Evolutionary conservation across 768 basidiomycete genomes (phyloP).

Genomic region (Astraeus odoratus): DNA sequence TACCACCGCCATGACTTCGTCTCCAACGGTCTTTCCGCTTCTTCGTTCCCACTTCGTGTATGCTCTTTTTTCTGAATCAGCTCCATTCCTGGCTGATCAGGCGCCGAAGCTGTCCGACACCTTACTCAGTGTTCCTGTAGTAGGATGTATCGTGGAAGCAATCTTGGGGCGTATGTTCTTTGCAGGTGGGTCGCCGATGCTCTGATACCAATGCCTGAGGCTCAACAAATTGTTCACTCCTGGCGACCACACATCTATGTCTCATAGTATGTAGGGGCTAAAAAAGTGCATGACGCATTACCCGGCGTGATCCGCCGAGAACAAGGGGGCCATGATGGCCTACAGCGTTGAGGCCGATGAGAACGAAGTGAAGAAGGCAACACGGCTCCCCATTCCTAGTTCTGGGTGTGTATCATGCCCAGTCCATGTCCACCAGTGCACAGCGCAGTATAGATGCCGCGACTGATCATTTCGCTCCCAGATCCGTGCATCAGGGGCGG

Average conservation of each 20-base stretch:
- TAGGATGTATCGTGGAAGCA: constrained; percentile 58
- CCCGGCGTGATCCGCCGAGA: constrained; percentile 55
- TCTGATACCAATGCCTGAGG: not conserved
- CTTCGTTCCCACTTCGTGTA: constrained; percentile 78
- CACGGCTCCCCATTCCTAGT: constrained; percentile 3
- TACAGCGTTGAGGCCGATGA: constrained; percentile 86
- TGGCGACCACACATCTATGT: not conserved
- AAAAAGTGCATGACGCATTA: constrained; percentile 62
- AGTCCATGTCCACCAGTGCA: constrained; percentile 48
- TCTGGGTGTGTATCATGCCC: constrained; percentile 8
- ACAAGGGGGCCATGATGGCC: constrained; percentile 71
- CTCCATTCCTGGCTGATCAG: constrained; percentile 68
- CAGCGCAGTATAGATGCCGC: constrained; percentile 70
- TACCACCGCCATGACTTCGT: not conserved
- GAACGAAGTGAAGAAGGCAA: constrained; percentile 30
- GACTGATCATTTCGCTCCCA: constrained; percentile 39
- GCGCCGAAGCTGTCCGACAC: constrained; percentile 58
- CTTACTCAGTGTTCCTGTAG: constrained; percentile 41
- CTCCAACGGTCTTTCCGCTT: constrained; percentile 32
- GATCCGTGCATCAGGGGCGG: constrained; percentile 29
- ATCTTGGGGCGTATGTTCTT: constrained; percentile 81
- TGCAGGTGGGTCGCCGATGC: constrained; percentile 50
- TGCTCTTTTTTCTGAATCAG: constrained; percentile 69
- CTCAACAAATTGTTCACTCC: not conserved
- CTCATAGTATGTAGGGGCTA: constrained; percentile 80